These are phyloP conservation scores for Termitomyces heimii DNA, from an alignment of 768 basidiomycete genomes.

Conservation along the genomic window DNA sequence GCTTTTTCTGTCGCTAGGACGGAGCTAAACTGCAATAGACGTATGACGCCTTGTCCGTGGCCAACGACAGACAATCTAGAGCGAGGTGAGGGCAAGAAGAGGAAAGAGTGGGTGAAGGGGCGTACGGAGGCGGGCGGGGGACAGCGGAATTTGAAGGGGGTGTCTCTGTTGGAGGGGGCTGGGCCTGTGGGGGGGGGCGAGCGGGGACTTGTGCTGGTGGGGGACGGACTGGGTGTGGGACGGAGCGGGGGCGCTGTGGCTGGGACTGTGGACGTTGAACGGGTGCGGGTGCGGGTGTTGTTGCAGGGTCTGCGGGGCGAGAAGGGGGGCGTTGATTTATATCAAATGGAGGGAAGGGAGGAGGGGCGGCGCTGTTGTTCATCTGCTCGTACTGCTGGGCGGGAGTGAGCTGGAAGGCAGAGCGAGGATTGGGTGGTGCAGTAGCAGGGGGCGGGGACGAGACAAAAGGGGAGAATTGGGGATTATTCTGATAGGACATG, in stretches of 20 bases:
- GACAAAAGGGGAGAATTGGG: constrained; percentile 33
- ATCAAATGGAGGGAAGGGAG: constrained; percentile 27
- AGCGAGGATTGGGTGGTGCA: constrained; percentile 32
- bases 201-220: too few relatives aligned
- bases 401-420: constrained; percentile 49
- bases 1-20: constrained; percentile 48
- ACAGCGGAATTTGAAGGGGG: too few relatives aligned
- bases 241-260: constrained; percentile 18
- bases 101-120: neutral
- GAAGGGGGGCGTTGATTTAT: constrained; percentile 31
- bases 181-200: neutral
- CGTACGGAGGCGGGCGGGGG: constrained; percentile 11
- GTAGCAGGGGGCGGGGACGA: constrained; percentile 36
- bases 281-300: constrained; percentile 16
- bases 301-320: too few relatives aligned
- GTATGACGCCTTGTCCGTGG: constrained; percentile 56
- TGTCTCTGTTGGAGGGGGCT: neutral
- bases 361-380: constrained; percentile 22
- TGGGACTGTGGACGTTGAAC: constrained; percentile 56
- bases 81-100: neutral
- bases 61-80: constrained; percentile 27
- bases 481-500: constrained; percentile 35
- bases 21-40: constrained; percentile 68
- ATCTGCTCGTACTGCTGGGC: constrained; percentile 61
- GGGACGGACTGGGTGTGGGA: too few relatives aligned